Evolutionary conservation across 305 asterid genomes (phyloP).

Genomic region (Plantago coronopus): DNA sequence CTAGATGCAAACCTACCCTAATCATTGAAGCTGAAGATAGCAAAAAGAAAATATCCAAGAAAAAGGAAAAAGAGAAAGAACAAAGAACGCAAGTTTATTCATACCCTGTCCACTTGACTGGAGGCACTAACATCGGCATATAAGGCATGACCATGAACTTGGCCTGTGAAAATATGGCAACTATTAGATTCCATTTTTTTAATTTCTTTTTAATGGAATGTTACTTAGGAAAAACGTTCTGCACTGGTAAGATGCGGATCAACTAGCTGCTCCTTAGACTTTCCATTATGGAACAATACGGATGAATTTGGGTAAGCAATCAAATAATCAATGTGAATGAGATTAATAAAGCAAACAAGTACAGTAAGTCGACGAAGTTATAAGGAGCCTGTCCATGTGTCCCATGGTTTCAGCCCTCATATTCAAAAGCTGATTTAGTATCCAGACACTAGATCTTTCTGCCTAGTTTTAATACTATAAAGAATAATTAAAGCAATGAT

Average conservation of each 20-base stretch:
- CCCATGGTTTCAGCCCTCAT: not conserved
- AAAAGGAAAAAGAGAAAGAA: constrained; percentile 10
- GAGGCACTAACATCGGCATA: constrained; percentile 97
- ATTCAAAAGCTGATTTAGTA: constrained; percentile 11
- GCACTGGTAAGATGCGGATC: no score
- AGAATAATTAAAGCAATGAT: constrained; percentile 13
- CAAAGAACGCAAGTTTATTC: constrained; percentile 20
- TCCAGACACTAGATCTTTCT: not conserved
- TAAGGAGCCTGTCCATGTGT: no score
- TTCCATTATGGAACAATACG: no score
- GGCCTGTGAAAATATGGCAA: constrained; percentile 50
- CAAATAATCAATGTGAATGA: constrained; percentile 9
- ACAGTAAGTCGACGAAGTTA: no score
- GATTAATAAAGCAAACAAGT: not conserved
- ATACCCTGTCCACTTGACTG: constrained; percentile 93
- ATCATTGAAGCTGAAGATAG: not conserved
- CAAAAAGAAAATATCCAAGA: not conserved
- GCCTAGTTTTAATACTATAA: constrained; percentile 11
- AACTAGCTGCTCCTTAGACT: no score
- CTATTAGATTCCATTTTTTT: constrained; percentile 4
- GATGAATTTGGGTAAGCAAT: no score
- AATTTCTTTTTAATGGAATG: no score
- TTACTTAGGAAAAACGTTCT: no score
- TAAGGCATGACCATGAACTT: constrained; percentile 95
- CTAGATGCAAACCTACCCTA: constrained; percentile 3